Base-by-base conservation (phyloP, 2,329 filamentous ascomycete genomes). In the Magnaporthales sp. region DNA sequence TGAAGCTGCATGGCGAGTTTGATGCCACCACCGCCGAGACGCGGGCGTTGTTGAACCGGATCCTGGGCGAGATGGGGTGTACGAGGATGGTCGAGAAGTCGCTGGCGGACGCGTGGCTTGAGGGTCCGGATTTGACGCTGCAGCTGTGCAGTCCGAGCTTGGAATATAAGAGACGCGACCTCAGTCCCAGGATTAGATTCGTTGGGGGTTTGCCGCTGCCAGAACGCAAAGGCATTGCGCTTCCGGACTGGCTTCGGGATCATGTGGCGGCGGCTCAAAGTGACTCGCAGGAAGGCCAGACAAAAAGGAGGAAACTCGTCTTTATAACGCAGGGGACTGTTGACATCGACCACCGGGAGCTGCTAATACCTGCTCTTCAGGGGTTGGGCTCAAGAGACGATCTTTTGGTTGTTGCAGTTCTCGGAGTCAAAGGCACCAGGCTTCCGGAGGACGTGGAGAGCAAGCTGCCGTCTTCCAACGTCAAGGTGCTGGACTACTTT, bases 261-360 rank as follows among this genome's bases (percentile, higher is more conserved):
- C 26, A 60, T 27, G 56, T 60, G 22, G 24, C 22, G 22, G 24
- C 22, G 38, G 38, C 38, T n/a, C 38, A 46, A n/a, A 4, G 38
- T 19, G 38, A 46, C 9, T 29, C 56, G 24, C 24, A 60, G 26
- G 10, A 29, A 24, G 56, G 56, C 19, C 13, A 29, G 10, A 13
- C 26, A 15, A 60, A 26, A 22, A 27, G 22, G 9, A 80, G 78
- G 66, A 78, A 77, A 65, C 68, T 85, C 24, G 72, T 85, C 5
- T 75, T 78, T 24, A 80, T 84, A 5, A 76, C 78, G 0, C 82
- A 84, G 69, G 82, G 83, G 3, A 85, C 82, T 1, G 69, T 81
- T 3, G 76, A 75, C 8, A 69, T 70, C 26, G 72, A 80, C 24
- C 78, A 78, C 66, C 69, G 70, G 7, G 74, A 83, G 29, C 75